A percentile compares a stretch with the other conserved stretches of the same genome.
Conservation (phyloP, 75 land plant species). For the Cunninghamia lanceolata region DNA sequence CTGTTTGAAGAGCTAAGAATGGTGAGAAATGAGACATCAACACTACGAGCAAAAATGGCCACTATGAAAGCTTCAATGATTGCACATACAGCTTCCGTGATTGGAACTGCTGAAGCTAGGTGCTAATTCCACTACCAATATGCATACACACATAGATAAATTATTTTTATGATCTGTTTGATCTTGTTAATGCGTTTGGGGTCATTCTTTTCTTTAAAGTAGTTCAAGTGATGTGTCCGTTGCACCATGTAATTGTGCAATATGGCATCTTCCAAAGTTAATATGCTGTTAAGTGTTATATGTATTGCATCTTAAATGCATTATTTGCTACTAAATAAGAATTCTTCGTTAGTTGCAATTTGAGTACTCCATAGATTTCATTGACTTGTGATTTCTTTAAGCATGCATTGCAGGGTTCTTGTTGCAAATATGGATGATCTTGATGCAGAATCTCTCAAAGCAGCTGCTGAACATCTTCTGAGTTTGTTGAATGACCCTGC, state of each 20-base stretch:
- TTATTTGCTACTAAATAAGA: neutral
- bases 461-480: slow-evolving; percentile 76
- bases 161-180: neutral
- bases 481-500: slow-evolving; percentile 67
- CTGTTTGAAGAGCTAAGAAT: slow-evolving; percentile 72
- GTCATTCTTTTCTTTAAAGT: neutral
- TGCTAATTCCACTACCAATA: slow-evolving; percentile 14
- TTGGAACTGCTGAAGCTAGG: slow-evolving; percentile 69
- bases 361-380: neutral
- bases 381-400: neutral
- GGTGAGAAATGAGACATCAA: slow-evolving; percentile 58
- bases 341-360: neutral
- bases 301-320: neutral
- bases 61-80: slow-evolving; percentile 66
- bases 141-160: neutral
- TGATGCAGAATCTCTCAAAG: slow-evolving; percentile 79
- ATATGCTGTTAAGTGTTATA: neutral
- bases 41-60: slow-evolving; percentile 58
- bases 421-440: slow-evolving; percentile 73
- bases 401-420: slow-evolving; percentile 52
- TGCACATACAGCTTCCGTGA: slow-evolving; percentile 39
- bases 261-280: neutral
- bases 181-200: slow-evolving; percentile 3
- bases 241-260: neutral
- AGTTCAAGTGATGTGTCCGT: neutral